Base-by-base conservation (phyloP, 2,329 filamentous ascomycete genomes). In the Lachnellula cervina region DNA sequence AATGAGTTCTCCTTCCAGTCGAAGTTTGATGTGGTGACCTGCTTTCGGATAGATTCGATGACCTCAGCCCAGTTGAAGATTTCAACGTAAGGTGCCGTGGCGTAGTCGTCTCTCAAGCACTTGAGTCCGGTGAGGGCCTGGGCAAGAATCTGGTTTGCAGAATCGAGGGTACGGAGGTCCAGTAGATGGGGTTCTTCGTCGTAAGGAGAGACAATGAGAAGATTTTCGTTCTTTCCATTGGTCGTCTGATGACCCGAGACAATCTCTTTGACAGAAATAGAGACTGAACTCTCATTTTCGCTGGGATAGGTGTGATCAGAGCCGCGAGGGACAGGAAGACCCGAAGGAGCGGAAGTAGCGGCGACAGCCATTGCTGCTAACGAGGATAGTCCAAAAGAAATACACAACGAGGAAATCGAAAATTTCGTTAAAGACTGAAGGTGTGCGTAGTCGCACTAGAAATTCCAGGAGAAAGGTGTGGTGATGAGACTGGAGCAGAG, bases 51-150 rank as follows among this genome's bases (percentile, higher is more conserved):
- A 34, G 80, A 74, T 4, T 74, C 72, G 11, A 94, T 75, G 14
- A 90, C 78, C 43, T 80, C 73, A 3, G 70, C 59, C 85, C 89
- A 94, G 71, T 96, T 95, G 74, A 96, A 92, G 0, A 84, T 84
- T 2, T 85, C 80, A 3, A 76, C 71, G 71, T 96, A 96, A 0
- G 81, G 76, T 1, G 86, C 84, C 1, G 84, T 91, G 55, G 90
- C 89, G 72, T 95, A 96, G 68, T 91, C 86, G 7, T 77, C 69
- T 2, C 84, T 80, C 17, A 83, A 74, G 38, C 83, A 82, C 57
- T 76, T 76, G 62, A 96, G 77, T 14, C 76, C 74, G 28, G 81
- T 81, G 57, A 96, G 76, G 0, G 90, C 88, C 57, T 83, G 79
- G 5, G 90, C 86, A 52, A 96, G 77, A 51, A 95, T 77, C 9